Evolutionary conservation across 2,329 filamentous ascomycete genomes (phyloP).

Genomic region (Cercospora sojina): DNA sequence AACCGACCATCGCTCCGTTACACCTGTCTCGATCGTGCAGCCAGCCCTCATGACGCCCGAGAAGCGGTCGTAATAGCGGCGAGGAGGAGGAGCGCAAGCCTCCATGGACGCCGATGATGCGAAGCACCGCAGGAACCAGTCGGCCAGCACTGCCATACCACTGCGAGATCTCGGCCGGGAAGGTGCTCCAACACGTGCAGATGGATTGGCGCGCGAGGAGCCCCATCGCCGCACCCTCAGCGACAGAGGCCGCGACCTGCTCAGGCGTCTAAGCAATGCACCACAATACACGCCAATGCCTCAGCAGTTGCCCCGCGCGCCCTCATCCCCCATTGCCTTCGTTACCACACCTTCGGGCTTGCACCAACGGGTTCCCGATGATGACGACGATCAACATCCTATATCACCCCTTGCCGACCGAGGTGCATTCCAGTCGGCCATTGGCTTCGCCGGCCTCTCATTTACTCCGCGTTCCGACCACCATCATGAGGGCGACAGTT

Average conservation of each 20-base stretch:
- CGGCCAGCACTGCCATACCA: slow-evolving; percentile 62
- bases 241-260: slow-evolving; percentile 49
- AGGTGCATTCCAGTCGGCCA: slow-evolving; percentile 51
- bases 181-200: slow-evolving; percentile 21
- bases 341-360: slow-evolving; percentile 40
- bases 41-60: neutral
- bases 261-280: slow-evolving; percentile 28
- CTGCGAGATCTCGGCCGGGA: slow-evolving; percentile 54
- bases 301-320: slow-evolving; percentile 50
- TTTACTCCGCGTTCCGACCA: slow-evolving; percentile 34
- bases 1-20: neutral
- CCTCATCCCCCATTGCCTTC: slow-evolving; percentile 35
- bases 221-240: slow-evolving; percentile 49
- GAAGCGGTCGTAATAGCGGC: neutral
- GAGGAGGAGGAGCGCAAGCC: slow-evolving; percentile 4
- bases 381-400: slow-evolving; percentile 34
- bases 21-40: neutral
- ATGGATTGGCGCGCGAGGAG: slow-evolving; percentile 33
- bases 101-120: slow-evolving; percentile 10
- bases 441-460: slow-evolving; percentile 49
- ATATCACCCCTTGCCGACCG: slow-evolving; percentile 48
- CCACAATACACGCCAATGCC: slow-evolving; percentile 51
- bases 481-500: slow-evolving; percentile 2
- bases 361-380: slow-evolving; percentile 35
- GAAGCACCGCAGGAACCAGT: slow-evolving; percentile 46